phyloP scores from a whole-genome alignment of 352 stramenopile genomes.

The Phytophthora sansomeana region DNA sequence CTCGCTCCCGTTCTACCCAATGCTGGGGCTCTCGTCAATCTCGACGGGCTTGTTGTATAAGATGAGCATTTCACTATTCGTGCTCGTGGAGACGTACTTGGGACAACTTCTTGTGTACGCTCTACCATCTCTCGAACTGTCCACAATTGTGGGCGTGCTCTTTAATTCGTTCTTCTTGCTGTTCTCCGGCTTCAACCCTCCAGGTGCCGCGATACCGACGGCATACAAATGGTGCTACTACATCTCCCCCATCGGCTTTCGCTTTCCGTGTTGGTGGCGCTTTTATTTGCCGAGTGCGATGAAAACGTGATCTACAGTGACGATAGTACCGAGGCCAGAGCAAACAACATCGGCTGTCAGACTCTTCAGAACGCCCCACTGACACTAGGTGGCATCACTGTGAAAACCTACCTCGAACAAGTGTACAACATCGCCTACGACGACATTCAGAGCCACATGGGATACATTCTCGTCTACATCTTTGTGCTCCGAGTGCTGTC shows the following conservation, averaged over 20 bases:
- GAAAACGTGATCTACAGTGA: background rate
- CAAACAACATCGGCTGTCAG: slow-evolving; percentile 11
- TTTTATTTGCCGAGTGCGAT: slow-evolving; percentile 7
- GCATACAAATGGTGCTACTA: slow-evolving; percentile 60
- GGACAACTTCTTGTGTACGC: slow-evolving; percentile 32
- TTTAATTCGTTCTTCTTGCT: slow-evolving; percentile 48
- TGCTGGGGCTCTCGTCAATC: slow-evolving; percentile 34
- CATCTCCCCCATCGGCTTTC: slow-evolving; percentile 21
- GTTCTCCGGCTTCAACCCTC: slow-evolving; percentile 57
- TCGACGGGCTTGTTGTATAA: slow-evolving; percentile 27
- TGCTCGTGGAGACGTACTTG: slow-evolving; percentile 39
- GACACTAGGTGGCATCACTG: slow-evolving; percentile 9
- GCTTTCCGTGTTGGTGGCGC: slow-evolving; percentile 11
- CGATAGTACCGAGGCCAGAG: background rate
- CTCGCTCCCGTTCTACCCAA: slow-evolving; percentile 16
- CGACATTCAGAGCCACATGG: slow-evolving; percentile 32
- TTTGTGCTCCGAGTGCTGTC: slow-evolving; percentile 20
- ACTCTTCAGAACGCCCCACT: slow-evolving; percentile 12
- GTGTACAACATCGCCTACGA: slow-evolving; percentile 43
- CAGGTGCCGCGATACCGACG: slow-evolving; percentile 44
- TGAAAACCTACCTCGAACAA: slow-evolving; percentile 34
- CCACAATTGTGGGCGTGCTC: slow-evolving; percentile 12
- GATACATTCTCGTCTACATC: slow-evolving; percentile 33
- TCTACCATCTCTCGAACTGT: slow-evolving; percentile 16
- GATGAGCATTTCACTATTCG: slow-evolving; percentile 27